Conservation (phyloP, 2,329 filamentous ascomycete species). For the Paradendryphiella salina region DNA sequence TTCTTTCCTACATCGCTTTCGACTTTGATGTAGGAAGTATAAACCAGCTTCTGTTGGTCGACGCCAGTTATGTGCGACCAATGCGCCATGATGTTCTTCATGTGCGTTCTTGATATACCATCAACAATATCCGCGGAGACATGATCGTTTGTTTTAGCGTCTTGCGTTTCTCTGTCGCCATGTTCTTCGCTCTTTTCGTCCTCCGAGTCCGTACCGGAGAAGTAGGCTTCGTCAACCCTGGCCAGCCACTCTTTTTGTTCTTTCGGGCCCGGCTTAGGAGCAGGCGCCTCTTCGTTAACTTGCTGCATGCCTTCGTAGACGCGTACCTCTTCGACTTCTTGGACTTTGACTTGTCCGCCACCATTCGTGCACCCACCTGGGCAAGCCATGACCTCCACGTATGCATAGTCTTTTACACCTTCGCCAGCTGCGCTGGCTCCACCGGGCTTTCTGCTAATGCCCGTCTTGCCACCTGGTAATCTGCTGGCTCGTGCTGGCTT, state of each 20-base stretch:
- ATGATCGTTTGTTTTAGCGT: slow-evolving; percentile 13
- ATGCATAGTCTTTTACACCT: slow-evolving; percentile 74
- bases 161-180: slow-evolving; percentile 45
- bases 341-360: slow-evolving; percentile 90
- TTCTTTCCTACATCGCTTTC: slow-evolving; percentile 86
- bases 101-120: slow-evolving; percentile 66
- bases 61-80: slow-evolving; percentile 77
- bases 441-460: slow-evolving; percentile 67
- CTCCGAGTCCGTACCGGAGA: slow-evolving; percentile 64
- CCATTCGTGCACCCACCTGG: slow-evolving; percentile 98
- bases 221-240: slow-evolving; percentile 72
- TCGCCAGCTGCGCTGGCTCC: slow-evolving; percentile 63
- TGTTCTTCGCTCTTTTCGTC: slow-evolving; percentile 40
- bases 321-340: slow-evolving; percentile 64
- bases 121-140: slow-evolving; percentile 51
- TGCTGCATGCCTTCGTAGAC: slow-evolving; percentile 34
- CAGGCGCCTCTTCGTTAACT: slow-evolving; percentile 32
- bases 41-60: slow-evolving; percentile 70
- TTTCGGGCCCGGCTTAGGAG: slow-evolving; percentile 65
- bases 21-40: slow-evolving; percentile 88
- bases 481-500: slow-evolving; percentile 76
- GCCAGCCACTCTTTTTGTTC: slow-evolving; percentile 75
- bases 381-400: slow-evolving; percentile 98
- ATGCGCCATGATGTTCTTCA: slow-evolving; percentile 70
- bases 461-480: slow-evolving; percentile 41